Conservation (phyloP, 2,329 filamentous ascomycete species). For the Scytalidium lignicola region DNA sequence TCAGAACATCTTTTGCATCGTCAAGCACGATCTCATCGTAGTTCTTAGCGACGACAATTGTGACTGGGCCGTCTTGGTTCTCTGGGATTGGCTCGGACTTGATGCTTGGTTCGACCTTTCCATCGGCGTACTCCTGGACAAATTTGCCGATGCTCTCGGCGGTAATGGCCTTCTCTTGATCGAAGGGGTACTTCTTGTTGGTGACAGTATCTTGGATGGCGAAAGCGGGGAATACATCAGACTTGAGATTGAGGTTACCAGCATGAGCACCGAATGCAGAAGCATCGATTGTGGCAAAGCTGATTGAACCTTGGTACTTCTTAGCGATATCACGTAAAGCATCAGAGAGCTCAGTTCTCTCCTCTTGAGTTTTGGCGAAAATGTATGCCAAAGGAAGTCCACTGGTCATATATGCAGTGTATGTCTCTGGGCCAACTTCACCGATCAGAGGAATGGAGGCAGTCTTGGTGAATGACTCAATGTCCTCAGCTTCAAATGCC, state of each 20-base stretch:
- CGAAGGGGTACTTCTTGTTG: slow-evolving; percentile 96
- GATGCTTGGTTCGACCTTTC: slow-evolving; percentile 92
- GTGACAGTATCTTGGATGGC: slow-evolving; percentile 93
- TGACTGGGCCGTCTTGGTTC: slow-evolving; percentile 84
- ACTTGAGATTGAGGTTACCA: slow-evolving; percentile 93
- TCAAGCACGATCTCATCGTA: slow-evolving; percentile 91
- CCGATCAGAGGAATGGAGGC: slow-evolving; percentile 86
- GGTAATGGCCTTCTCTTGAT: slow-evolving; percentile 75
- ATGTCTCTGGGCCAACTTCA: slow-evolving; percentile 95
- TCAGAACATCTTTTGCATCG: slow-evolving; percentile 90
- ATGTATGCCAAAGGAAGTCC: slow-evolving; percentile 95
- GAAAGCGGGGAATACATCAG: slow-evolving; percentile 93
- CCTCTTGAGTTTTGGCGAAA: slow-evolving; percentile 87
- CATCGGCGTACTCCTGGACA: slow-evolving; percentile 76
- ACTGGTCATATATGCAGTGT: slow-evolving; percentile 88
- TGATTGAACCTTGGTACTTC: slow-evolving; percentile 89
- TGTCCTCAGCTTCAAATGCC: slow-evolving; percentile 74
- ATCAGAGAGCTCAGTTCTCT: slow-evolving; percentile 73
- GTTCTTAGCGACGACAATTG: slow-evolving; percentile 84
- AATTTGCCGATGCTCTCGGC: slow-evolving; percentile 67
- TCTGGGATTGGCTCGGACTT: slow-evolving; percentile 98
- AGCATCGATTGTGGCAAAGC: slow-evolving; percentile 97
- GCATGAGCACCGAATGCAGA: slow-evolving; percentile 92
- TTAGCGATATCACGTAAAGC: slow-evolving; percentile 81
- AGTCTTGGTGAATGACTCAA: slow-evolving; percentile 78